Conservation (phyloP, 352 stramenopile species). For the Phytophthora citrophthora region DNA sequence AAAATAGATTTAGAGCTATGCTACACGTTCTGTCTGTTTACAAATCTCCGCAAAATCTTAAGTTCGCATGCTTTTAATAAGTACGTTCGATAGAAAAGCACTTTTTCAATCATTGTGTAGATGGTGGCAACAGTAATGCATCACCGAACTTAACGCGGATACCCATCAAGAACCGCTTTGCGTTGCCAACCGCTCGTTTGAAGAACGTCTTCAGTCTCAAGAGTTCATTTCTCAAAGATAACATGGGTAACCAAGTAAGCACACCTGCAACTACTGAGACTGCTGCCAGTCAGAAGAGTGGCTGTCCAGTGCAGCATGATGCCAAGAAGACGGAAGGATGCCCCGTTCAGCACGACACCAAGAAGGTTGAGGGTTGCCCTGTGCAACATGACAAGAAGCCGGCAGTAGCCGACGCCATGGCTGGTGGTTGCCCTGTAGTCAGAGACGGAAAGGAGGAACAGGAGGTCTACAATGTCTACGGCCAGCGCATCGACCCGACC, state of each 20-base stretch:
- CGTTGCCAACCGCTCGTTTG: conserved; percentile 20
- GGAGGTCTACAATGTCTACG: conserved; percentile 98
- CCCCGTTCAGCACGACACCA: conserved; percentile 59
- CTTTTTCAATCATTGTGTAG: background rate
- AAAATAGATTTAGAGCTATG: conserved; percentile 27
- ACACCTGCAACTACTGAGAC: conserved; percentile 27
- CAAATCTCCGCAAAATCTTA: conserved; percentile 15
- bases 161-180: background rate
- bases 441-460: conserved; percentile 37
- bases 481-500: conserved; percentile 95
- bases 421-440: conserved; percentile 64
- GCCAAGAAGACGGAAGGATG: conserved; percentile 48
- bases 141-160: conserved; percentile 1
- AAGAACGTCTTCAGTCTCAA: background rate
- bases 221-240: conserved; percentile 17
- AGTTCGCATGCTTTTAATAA: background rate
- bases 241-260: conserved; percentile 79
- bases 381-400: conserved; percentile 66
- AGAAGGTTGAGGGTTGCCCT: conserved; percentile 57
- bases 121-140: background rate
- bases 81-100: background rate
- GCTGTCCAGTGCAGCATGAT: conserved; percentile 69
- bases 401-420: conserved; percentile 30
- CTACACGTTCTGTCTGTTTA: background rate
- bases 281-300: conserved; percentile 13